Evolutionary conservation across 768 basidiomycete genomes (phyloP), one percentile per base, ranked within the genome.

Genomic region (Calocera cornea): DNA sequence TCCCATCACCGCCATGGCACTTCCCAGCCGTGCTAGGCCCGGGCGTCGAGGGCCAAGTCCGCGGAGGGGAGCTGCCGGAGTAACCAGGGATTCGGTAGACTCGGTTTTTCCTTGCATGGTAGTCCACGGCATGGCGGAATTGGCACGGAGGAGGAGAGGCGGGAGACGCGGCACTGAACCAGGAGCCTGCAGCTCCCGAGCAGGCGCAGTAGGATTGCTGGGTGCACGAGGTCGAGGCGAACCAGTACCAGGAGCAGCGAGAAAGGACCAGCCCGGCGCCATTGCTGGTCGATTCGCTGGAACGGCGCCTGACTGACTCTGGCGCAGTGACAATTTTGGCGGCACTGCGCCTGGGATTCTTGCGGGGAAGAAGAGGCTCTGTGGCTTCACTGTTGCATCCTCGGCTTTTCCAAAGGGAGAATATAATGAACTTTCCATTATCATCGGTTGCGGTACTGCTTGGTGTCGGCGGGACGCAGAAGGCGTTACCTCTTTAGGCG

Each of bases 401-500:
- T 27, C 41, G 72, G 60, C 70, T 69, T 8, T 74, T 70, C 66
- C 73, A 72, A 10, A 72, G n/a, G n/a, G n/a, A n/a, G n/a, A n/a
- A n/a, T n/a, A n/a, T n/a, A n/a, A n/a, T n/a, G n/a, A n/a, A n/a
- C n/a, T n/a, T n/a, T n/a, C n/a, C n/a, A n/a, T n/a, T n/a, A n/a
- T n/a, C n/a, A 73, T 60, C 71, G 70, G 71, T 74, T 74, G 16
- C 72, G 71, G 44, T 74, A 71, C 11, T 71, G 71, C 33, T 71
- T 71, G 40, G 68, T 44, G 16, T 72, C 72, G 49, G 22, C 41
- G 65, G 36, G 22, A 63, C 54, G 50, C 66, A 24, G 67, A 70
- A 68, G 40, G 68, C 27, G 47, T 69, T 63, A 31, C 64, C 5
- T 47, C 44, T 3, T 47, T 19, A 5, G 44, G 33, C n/a, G 67